Evolutionary conservation across 75 land plant species (phyloP).

Genomic region (Cupressus sempervirens): DNA sequence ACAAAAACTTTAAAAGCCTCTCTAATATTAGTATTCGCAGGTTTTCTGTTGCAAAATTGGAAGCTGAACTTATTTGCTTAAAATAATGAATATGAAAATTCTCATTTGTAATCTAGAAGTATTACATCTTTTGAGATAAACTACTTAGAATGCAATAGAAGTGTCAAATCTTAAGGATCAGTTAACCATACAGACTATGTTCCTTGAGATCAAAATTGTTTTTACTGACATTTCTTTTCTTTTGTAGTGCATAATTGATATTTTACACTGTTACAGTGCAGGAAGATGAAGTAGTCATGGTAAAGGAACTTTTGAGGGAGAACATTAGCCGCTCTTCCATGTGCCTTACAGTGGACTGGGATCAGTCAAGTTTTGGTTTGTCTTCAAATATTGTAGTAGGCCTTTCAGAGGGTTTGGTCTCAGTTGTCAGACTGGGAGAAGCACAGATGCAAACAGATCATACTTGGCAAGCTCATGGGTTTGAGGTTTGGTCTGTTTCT

Average conservation of each 20-base stretch:
- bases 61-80: neutral
- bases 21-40: neutral
- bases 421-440: conserved; percentile 43
- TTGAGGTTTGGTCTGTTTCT: conserved; percentile 75
- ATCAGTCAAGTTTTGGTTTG: conserved; percentile 25
- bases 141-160: neutral
- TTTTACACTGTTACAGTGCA: neutral
- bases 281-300: neutral
- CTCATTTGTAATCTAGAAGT: neutral
- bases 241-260: neutral
- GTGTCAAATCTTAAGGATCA: neutral
- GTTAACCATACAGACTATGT: neutral
- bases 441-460: conserved; percentile 30
- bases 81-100: neutral
- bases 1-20: neutral
- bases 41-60: neutral
- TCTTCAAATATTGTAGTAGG: conserved; percentile 42
- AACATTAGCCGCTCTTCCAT: conserved; percentile 54
- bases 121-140: neutral
- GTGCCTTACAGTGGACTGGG: conserved; percentile 94
- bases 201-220: neutral
- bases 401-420: conserved; percentile 76
- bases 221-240: neutral
- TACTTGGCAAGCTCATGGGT: conserved; percentile 68
- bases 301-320: conserved; percentile 32